Evolutionary conservation across 1,284 basidiomycete species (phyloP), one percentile per base, ranked within the genome.

Genomic region (Ceratobasidium sp.): DNA sequence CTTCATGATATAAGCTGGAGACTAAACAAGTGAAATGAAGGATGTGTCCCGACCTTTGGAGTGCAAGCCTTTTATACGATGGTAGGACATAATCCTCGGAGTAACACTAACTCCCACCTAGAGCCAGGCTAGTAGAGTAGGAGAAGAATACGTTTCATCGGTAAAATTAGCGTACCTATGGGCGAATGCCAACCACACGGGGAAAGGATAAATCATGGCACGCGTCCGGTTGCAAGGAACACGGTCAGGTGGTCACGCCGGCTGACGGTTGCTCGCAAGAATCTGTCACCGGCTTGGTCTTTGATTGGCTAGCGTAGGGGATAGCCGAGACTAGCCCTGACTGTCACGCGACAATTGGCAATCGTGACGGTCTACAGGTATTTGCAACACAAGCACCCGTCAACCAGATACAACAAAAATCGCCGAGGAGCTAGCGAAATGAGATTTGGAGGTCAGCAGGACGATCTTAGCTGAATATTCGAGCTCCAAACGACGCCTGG

Each of bases 381-480:
- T 33, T 33, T 33, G 33, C 33, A 33, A 33, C 33, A 33, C 33
- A 4, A 33, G 33, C 4, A 33, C 33, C 70, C 44, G 39, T 39
- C 55, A 58, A 20, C 1, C 46, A 49, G 2, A 40, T 44, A 33
- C 56, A 44, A 56, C 20, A 42, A 40, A 26, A 44, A 13, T 46
- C 56, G 2, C 69, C 69, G 69, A 72, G 44, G 56, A 72, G 53
- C 42, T 58, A 60, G 69, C 69, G 69, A 72, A 56, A 42, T 60
- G 46, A 56, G 18, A 20, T 0, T 23, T 44, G 15, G 69, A 55
- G 40, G 26, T 42, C 69, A 72, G 42, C n/a, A 26, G 69, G 39
- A n/a, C 33, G 46, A 33, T 33, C 33, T 4, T 4, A 33, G 33
- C 33, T 33, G 4, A 33, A 1, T 33, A 33, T 33, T 33, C 33